These are phyloP conservation scores for Suillus hirtellus DNA, from an alignment of 768 basidiomycete genomes.

Conservation along the genomic window DNA sequence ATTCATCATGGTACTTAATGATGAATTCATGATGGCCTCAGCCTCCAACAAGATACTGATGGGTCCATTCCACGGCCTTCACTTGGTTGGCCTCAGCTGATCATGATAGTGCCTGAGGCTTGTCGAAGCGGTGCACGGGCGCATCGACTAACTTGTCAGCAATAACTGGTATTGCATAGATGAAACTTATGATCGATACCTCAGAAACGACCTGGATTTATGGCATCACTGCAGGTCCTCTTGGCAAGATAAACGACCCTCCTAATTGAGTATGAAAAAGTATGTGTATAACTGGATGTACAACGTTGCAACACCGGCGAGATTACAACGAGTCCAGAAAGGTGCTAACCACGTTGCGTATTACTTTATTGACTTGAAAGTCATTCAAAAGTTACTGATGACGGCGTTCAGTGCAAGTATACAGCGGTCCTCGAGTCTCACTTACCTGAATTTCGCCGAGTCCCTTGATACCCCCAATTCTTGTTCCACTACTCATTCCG, in stretches of 20 bases:
- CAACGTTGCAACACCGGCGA: neutral
- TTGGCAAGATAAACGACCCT: neutral
- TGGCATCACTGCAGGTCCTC: neutral
- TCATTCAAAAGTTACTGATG: neutral
- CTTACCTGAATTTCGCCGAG: neutral
- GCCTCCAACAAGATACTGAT: neutral
- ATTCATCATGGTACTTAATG: neutral
- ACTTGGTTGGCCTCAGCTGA: neutral
- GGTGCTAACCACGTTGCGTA: neutral
- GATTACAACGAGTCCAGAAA: neutral
- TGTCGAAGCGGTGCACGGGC: neutral
- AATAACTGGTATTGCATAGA: neutral
- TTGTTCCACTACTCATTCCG: neutral
- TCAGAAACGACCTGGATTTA: neutral
- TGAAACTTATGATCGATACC: neutral
- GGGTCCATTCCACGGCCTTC: neutral
- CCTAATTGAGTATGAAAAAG: too few species aligned
- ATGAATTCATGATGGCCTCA: neutral
- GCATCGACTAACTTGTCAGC: neutral
- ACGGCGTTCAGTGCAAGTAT: neutral
- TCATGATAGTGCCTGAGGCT: neutral
- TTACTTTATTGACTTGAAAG: neutral
- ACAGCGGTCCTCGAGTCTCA: neutral
- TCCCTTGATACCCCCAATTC: neutral
- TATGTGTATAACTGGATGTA: neutral